Evolutionary conservation across 2,329 filamentous ascomycete species (phyloP), one percentile per base, ranked within the genome.

Genomic region (Colletotrichum zoysiae): DNA sequence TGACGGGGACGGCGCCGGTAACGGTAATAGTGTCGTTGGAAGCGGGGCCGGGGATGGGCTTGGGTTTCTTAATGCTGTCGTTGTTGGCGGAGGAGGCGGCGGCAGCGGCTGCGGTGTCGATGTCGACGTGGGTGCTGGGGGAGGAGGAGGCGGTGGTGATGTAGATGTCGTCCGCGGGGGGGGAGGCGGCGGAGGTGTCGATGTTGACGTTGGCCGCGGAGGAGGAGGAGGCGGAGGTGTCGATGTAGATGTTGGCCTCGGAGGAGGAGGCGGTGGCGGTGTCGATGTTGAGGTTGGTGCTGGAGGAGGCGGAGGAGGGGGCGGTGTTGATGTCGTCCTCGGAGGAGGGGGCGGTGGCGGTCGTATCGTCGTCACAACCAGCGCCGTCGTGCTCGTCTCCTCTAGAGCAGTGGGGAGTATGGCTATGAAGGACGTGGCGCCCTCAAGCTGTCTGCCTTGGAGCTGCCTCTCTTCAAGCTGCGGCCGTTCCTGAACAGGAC

Each of bases 381-480:
- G 7, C 11, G 48, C n/a, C 12, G 63, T 67, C 7, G 69, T 7
- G 20, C 26, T 30, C 12, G 69, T 53, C 33, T 63, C 44, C 2
- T 35, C 46, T 18, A 23, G 50, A 16, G 59, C 70, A 0, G 70
- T 72, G 23, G 70, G 70, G 3, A 72, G 33, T 3, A 64, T 59
- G 3, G 70, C 70, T 20, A 72, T 72, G 40, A 72, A 72, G 8
- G 70, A 72, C 1, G 70, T 70, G 4, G 65, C 65, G 20, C 69
- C 62, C 0, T 5, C 8, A 7, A 64, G 38, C 16, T 64, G 61
- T 23, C 61, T 64, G 12, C 6, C 65, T 44, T 35, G 48, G n/a
- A 71, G 18, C 16, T 9, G 58, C 7, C 26, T 42, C 33, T 38
- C 59, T 53, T 51, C 51, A 14, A 69, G n/a, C 20, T 42, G 70